These are phyloP conservation scores for Glaciozyma antarctica DNA, from an alignment of 768 basidiomycete species.

Conservation along the genomic window DNA sequence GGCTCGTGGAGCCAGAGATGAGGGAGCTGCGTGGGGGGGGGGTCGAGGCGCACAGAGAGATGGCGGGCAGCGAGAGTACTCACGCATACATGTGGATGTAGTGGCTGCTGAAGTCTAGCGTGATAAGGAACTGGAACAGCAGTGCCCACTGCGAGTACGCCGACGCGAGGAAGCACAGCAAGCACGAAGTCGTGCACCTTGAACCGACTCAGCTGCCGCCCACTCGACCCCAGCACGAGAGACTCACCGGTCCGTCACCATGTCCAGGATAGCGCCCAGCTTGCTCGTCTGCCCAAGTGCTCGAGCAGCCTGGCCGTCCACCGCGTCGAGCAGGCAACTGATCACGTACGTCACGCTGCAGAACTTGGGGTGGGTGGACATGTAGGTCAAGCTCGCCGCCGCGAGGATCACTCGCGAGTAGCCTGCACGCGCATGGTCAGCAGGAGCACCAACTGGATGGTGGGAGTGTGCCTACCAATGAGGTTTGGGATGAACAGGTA, in stretches of 20 bases:
- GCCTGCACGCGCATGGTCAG: slow-evolving; percentile 46
- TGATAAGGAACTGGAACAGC: slow-evolving; percentile 86
- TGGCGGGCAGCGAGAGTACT: slow-evolving; percentile 29
- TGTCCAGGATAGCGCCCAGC: slow-evolving; percentile 95
- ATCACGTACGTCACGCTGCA: slow-evolving; percentile 81
- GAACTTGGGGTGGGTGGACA: slow-evolving; percentile 89
- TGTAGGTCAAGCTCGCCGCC: slow-evolving; percentile 75
- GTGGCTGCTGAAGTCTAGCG: slow-evolving; percentile 93
- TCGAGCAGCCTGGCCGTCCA: slow-evolving; percentile 87
- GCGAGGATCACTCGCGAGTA: slow-evolving; percentile 87
- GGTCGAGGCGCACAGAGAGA: background rate
- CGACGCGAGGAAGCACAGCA: slow-evolving; percentile 84
- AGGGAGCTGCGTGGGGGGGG: slow-evolving; percentile 76
- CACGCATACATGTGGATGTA: slow-evolving; percentile 99
- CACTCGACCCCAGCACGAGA: background rate
- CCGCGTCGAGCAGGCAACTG: slow-evolving; percentile 87
- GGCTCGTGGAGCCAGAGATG: slow-evolving; percentile 83
- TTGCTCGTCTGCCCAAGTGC: slow-evolving; percentile 82
- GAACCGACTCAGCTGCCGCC: background rate
- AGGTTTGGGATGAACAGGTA: slow-evolving; percentile 95
- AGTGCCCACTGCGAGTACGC: slow-evolving; percentile 79
- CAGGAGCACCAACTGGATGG: background rate
- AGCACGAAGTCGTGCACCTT: slow-evolving; percentile 91
- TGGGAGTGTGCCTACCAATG: slow-evolving; percentile 55
- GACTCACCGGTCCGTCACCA: slow-evolving; percentile 95